Percentiles rank a stretch among this genome's conserved stretches.
Evolutionary conservation across 148 eudicot genomes (phyloP).

Genomic region (Vaccinium darrowii): DNA sequence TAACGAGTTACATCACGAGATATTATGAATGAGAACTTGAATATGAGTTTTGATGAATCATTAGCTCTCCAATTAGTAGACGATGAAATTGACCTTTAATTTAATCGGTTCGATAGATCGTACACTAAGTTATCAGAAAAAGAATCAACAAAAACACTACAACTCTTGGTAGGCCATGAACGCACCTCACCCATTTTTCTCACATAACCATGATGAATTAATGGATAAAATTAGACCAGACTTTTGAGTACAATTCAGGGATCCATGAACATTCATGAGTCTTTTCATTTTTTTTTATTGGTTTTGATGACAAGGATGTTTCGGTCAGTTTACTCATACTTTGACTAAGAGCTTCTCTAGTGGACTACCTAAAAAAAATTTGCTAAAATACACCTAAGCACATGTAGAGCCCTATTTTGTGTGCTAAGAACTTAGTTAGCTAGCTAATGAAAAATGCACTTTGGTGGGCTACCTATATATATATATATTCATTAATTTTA

Average conservation of each 20-base stretch:
- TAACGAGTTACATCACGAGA: not conserved
- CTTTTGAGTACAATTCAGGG: not conserved
- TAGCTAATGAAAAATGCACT: too few species aligned
- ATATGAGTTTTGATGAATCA: not conserved
- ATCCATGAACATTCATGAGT: not conserved
- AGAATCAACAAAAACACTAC: not conserved
- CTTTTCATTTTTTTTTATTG: too few species aligned
- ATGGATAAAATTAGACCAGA: not conserved
- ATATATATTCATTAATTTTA: too few species aligned
- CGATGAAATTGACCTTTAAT: not conserved
- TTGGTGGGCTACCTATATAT: too few species aligned
- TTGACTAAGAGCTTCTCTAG: not conserved
- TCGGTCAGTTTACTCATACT: too few species aligned
- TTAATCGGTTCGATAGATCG: not conserved
- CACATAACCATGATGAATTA: not conserved
- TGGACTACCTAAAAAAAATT: too few species aligned
- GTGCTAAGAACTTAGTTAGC: too few species aligned
- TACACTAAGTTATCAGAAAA: not conserved
- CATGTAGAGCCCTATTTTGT: too few species aligned
- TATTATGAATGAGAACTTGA: not conserved
- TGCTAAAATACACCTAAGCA: too few species aligned
- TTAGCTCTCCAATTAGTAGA: not conserved
- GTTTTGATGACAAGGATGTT: too few species aligned
- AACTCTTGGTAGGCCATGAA: not conserved
- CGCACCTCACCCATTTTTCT: not conserved